These are phyloP conservation scores for Oryza brachyantha DNA, from an alignment of 176 grass and related monocot species.

Conservation along the genomic window DNA sequence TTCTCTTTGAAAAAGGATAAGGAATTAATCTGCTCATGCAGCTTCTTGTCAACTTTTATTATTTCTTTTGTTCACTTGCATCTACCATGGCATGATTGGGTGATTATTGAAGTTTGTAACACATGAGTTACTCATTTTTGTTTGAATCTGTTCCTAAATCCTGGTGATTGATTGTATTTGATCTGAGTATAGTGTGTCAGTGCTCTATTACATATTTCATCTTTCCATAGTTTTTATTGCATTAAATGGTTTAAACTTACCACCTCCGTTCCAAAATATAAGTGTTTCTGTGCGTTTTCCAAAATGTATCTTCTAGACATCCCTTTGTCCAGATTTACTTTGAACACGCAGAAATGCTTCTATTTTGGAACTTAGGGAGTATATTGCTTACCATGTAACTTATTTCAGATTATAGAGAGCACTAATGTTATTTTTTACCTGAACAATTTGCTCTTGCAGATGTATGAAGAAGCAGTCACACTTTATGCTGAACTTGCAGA, in stretches of 20 bases:
- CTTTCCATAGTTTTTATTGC: background rate
- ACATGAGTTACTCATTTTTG: background rate
- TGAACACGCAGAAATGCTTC: too few relatives aligned
- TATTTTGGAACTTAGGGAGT: too few relatives aligned
- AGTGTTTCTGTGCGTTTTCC: too few relatives aligned
- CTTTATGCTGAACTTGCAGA: conserved; percentile 95
- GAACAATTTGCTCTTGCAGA: conserved; percentile 44
- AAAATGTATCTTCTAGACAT: too few relatives aligned
- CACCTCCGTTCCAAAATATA: too few relatives aligned
- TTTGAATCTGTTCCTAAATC: background rate
- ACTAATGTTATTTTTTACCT: background rate
- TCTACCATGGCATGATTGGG: background rate
- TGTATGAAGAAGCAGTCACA: conserved; percentile 87
- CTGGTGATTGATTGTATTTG: background rate
- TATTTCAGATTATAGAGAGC: background rate
- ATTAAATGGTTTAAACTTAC: background rate
- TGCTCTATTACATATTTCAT: background rate
- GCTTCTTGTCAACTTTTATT: background rate
- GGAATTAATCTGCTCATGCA: background rate
- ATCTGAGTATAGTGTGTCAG: background rate
- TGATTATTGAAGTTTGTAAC: background rate
- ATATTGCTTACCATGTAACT: background rate
- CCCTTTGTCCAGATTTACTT: too few relatives aligned
- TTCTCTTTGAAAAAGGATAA: background rate
- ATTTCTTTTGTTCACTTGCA: conserved; percentile 1